These are phyloP conservation scores for Penicillium desertorum DNA, from an alignment of 495 filamentous ascomycete species.

Conservation along the genomic window DNA sequence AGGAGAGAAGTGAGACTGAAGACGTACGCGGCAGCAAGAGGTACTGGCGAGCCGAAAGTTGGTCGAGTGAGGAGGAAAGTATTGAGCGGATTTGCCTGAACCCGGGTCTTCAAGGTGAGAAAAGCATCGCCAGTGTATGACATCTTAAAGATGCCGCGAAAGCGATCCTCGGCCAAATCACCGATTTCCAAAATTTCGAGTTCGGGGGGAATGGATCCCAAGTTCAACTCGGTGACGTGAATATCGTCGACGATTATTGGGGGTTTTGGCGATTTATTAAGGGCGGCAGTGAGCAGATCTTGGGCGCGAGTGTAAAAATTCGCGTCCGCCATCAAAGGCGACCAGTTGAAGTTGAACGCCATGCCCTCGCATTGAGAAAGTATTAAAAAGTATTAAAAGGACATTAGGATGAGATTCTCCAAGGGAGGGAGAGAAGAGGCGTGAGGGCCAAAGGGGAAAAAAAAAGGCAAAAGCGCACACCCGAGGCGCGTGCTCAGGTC, in stretches of 20 bases:
- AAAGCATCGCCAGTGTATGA: slow-evolving; percentile 94
- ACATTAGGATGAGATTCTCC: neutral
- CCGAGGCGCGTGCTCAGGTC: slow-evolving; percentile 7
- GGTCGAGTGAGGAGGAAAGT: slow-evolving; percentile 91
- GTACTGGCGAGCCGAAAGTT: slow-evolving; percentile 85
- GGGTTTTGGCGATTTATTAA: slow-evolving; percentile 98
- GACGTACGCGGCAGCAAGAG: slow-evolving; percentile 79
- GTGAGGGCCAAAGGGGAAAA: slow-evolving; percentile 10
- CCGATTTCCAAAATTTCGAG: slow-evolving; percentile 97
- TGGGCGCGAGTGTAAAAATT: slow-evolving; percentile 84
- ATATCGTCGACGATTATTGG: slow-evolving; percentile 99
- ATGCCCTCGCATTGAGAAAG: slow-evolving; percentile 54
- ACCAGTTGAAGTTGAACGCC: slow-evolving; percentile 99
- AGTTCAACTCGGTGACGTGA: slow-evolving; percentile 94
- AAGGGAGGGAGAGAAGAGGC: slow-evolving; percentile 6
- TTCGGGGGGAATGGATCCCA: slow-evolving; percentile 87
- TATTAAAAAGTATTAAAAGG: slow-evolving; percentile 4
- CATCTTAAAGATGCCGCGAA: slow-evolving; percentile 99
- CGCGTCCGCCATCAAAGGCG: slow-evolving; percentile 92
- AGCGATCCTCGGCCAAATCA: slow-evolving; percentile 93
- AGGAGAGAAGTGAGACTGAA: neutral
- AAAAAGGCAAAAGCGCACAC: slow-evolving; percentile 13
- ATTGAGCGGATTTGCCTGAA: slow-evolving; percentile 96
- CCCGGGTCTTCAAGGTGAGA: slow-evolving; percentile 87
- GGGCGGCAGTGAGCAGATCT: slow-evolving; percentile 87